Evolutionary conservation across 768 basidiomycete species (phyloP).

Genomic region (Chlorophyllum brunneum): DNA sequence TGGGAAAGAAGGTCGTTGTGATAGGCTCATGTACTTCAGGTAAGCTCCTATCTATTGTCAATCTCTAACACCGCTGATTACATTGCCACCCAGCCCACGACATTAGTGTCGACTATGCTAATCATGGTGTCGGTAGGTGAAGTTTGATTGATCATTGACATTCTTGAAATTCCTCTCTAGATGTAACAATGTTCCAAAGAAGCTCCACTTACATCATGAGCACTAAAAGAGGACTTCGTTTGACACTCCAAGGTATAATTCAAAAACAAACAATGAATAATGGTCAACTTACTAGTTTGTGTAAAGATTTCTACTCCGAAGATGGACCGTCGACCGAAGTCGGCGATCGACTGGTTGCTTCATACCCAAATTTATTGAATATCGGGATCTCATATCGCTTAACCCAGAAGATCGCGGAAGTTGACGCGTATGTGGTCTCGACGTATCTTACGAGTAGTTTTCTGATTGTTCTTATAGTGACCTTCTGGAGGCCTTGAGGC

Average conservation of each 20-base stretch:
- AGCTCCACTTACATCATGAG: slow-evolving; percentile 55
- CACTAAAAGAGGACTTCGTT: slow-evolving; percentile 33
- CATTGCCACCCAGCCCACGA: slow-evolving; percentile 34
- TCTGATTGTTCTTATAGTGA: slow-evolving; percentile 17
- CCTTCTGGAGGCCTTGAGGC: slow-evolving; percentile 49
- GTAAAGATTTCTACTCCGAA: slow-evolving; percentile 41
- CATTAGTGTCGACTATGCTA: slow-evolving; percentile 37
- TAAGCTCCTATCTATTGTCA: slow-evolving; percentile 12
- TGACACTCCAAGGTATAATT: slow-evolving; percentile 23
- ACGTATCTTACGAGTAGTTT: background rate
- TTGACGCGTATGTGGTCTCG: slow-evolving; percentile 44
- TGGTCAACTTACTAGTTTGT: background rate
- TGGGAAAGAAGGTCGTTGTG: slow-evolving; percentile 69
- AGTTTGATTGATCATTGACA: background rate
- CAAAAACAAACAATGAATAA: background rate
- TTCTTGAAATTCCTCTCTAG: slow-evolving; percentile 21
- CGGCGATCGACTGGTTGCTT: slow-evolving; percentile 46
- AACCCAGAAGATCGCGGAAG: slow-evolving; percentile 41
- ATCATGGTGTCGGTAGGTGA: slow-evolving; percentile 37
- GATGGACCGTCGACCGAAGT: slow-evolving; percentile 43
- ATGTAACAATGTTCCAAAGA: slow-evolving; percentile 59
- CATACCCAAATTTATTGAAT: slow-evolving; percentile 36
- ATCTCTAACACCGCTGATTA: background rate
- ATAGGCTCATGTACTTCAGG: slow-evolving; percentile 64
- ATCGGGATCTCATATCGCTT: slow-evolving; percentile 28